phyloP scores from a whole-genome alignment of 1,284 basidiomycete genomes.

The Rhizopogon hawkerae region DNA sequence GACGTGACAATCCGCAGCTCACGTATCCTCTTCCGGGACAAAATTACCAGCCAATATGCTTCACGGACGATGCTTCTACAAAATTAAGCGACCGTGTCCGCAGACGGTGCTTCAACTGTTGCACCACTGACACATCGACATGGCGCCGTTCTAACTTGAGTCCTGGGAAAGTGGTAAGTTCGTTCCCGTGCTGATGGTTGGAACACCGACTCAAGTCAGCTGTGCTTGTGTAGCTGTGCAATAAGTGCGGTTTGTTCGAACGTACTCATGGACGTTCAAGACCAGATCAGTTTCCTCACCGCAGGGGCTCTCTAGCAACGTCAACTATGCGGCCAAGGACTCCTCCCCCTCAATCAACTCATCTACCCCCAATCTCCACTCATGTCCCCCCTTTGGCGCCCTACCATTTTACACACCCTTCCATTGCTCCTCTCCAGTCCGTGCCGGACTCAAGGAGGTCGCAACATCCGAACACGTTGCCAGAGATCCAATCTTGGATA shows the following conservation, averaged over 20 bases:
- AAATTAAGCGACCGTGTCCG: conserved; percentile 70
- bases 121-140: conserved; percentile 75
- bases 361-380: conserved; percentile 30
- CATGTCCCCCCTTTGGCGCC: conserved; percentile 32
- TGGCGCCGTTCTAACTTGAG: conserved; percentile 70
- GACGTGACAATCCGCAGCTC: conserved; percentile 21
- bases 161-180: conserved; percentile 71
- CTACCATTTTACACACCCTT: conserved; percentile 41
- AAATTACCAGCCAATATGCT: conserved; percentile 36
- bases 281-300: conserved; percentile 74
- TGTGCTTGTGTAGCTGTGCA: conserved; percentile 53
- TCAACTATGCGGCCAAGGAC: conserved; percentile 28
- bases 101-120: conserved; percentile 71
- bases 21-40: conserved; percentile 31
- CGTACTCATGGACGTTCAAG: conserved; percentile 72
- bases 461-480: conserved; percentile 26
- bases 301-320: conserved; percentile 56
- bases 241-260: conserved; percentile 79
- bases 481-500: conserved; percentile 30
- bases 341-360: conserved; percentile 33
- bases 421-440: conserved; percentile 36
- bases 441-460: conserved; percentile 27
- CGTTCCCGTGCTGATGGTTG: neutral
- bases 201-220: neutral
- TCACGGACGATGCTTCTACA: conserved; percentile 68